Conservation (phyloP, 1,139 yeast species). For the Magnusiomyces tetraspermus region DNA sequence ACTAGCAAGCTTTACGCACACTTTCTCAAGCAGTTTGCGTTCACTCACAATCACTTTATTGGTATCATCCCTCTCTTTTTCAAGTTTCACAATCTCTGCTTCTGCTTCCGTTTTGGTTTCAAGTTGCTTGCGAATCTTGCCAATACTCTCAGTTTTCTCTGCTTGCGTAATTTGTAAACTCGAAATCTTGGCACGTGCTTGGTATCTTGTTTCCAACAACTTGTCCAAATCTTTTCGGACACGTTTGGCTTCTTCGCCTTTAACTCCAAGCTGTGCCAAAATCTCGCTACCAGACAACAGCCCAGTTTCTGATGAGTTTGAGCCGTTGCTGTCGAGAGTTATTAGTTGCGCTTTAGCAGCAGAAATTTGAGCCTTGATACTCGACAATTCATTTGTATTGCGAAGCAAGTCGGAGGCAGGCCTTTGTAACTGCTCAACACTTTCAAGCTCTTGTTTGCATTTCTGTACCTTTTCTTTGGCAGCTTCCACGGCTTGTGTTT, state of each 20-base stretch:
- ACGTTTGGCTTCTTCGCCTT: slow-evolving; percentile 38
- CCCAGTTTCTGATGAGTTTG: too few relatives aligned
- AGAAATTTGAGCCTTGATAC: slow-evolving; percentile 18
- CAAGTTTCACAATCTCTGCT: slow-evolving; percentile 25
- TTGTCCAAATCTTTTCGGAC: slow-evolving; percentile 40
- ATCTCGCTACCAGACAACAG: slow-evolving; percentile 41
- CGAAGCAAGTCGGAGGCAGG: slow-evolving; percentile 28
- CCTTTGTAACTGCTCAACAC: slow-evolving; percentile 32
- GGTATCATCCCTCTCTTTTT: slow-evolving; percentile 18
- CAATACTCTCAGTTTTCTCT: slow-evolving; percentile 47
- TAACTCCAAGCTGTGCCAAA: slow-evolving; percentile 41
- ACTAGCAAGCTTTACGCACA: slow-evolving; percentile 14
- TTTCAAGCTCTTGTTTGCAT: slow-evolving; percentile 16
- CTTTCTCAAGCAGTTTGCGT: slow-evolving; percentile 12
- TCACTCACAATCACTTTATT: slow-evolving; percentile 11
- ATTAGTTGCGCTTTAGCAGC: slow-evolving; percentile 33
- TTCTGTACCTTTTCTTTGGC: slow-evolving; percentile 9
- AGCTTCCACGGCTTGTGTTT: slow-evolving; percentile 6
- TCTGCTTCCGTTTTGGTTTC: slow-evolving; percentile 22
- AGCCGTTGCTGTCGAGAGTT: slow-evolving; percentile 27
- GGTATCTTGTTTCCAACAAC: slow-evolving; percentile 43
- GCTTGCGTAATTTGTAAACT: slow-evolving; percentile 45
- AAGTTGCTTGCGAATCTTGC: slow-evolving; percentile 31
- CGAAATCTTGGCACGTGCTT: slow-evolving; percentile 40
- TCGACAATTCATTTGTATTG: slow-evolving; percentile 19